Percentiles rank a stretch among this genome's conserved stretches.
phyloP scores from a whole-genome alignment of 495 filamentous ascomycete genomes.

The Aspergillus panamensis region DNA sequence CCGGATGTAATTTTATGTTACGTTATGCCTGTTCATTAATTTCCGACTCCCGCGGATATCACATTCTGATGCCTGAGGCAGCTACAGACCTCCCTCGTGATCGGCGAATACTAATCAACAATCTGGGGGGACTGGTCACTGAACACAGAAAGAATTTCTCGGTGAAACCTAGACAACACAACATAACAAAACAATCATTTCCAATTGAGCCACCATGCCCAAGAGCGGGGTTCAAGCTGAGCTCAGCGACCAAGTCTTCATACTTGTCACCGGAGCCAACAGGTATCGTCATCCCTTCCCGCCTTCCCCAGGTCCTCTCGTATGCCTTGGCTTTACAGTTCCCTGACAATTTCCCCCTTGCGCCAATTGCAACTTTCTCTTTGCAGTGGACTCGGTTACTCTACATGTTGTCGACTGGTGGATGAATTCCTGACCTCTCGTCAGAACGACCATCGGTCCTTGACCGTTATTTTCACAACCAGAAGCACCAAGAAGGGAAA shows the following conservation, averaged over 20 bases:
- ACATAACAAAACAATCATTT: not conserved
- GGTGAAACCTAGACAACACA: too few relatives aligned
- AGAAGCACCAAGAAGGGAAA: slow-evolving; percentile 44
- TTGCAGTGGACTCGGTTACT: slow-evolving; percentile 80
- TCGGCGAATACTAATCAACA: not conserved
- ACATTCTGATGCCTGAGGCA: slow-evolving; percentile 1
- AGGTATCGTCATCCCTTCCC: slow-evolving; percentile 30
- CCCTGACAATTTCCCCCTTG: slow-evolving; percentile 10
- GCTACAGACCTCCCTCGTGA: not conserved
- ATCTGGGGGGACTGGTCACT: too few relatives aligned
- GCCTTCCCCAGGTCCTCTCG: not conserved
- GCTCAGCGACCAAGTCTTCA: slow-evolving; percentile 25
- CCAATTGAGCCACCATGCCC: slow-evolving; percentile 8
- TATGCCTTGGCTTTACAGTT: slow-evolving; percentile 2
- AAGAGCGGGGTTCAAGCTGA: slow-evolving; percentile 7
- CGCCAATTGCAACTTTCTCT: slow-evolving; percentile 8
- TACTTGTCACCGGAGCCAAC: slow-evolving; percentile 52
- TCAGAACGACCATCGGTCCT: slow-evolving; percentile 52
- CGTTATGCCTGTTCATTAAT: not conserved
- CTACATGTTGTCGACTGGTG: slow-evolving; percentile 80
- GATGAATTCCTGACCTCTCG: slow-evolving; percentile 79
- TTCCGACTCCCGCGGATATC: not conserved
- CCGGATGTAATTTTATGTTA: not conserved
- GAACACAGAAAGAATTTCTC: too few relatives aligned
- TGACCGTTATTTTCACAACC: slow-evolving; percentile 53